phyloP scores from a whole-genome alignment of 768 basidiomycete species.

The Mycena metata region DNA sequence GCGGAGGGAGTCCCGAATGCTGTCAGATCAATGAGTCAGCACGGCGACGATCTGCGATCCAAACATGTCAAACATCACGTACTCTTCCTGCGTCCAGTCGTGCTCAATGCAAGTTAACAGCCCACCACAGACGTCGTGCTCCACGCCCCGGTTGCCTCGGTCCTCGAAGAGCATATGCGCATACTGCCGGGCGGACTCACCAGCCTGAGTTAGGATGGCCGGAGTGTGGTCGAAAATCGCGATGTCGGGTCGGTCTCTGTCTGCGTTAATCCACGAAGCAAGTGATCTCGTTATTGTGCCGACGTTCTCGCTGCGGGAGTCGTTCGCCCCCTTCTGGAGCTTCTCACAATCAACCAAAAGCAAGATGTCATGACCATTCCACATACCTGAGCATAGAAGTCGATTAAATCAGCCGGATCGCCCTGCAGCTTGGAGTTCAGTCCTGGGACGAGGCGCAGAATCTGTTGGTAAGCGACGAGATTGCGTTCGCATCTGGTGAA shows the following conservation, averaged over 20 bases:
- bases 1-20: constrained; percentile 8
- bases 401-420: neutral
- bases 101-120: constrained; percentile 9
- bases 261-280: constrained; percentile 7
- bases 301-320: constrained; percentile 32
- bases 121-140: constrained; percentile 17
- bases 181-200: neutral
- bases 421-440: neutral
- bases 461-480: constrained; percentile 4
- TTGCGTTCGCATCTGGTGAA: constrained; percentile 20
- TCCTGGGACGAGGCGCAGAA: constrained; percentile 11
- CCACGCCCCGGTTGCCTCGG: constrained; percentile 14
- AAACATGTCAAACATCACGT: neutral
- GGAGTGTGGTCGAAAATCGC: constrained; percentile 18
- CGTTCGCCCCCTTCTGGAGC: constrained; percentile 37
- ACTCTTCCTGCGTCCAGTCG: constrained; percentile 5
- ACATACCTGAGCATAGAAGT: constrained; percentile 10
- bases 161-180: constrained; percentile 6
- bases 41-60: neutral
- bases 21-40: constrained; percentile 1
- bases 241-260: neutral
- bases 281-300: neutral
- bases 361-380: neutral
- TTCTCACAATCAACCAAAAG: neutral
- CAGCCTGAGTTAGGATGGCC: neutral